A percentile compares a stretch with the other conserved stretches of the same genome.
Conservation (phyloP, 306 rosid species). For the Macrotyloma uniflorum region DNA sequence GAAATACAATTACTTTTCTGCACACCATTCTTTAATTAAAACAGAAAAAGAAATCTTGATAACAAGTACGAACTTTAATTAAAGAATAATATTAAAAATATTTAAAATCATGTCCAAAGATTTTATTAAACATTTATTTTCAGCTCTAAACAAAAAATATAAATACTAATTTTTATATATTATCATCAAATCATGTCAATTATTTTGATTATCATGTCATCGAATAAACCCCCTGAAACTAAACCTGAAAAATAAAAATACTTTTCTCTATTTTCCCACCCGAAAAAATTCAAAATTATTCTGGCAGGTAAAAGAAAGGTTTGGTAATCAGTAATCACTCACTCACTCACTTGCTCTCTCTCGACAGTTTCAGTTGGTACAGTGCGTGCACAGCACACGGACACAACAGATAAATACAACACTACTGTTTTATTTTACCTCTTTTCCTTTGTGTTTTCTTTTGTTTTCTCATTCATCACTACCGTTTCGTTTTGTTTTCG, state of each 20-base stretch:
- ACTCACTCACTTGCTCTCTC: neutral
- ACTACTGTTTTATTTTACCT: conserved; percentile 10
- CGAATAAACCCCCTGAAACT: neutral
- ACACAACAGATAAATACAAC: conserved; percentile 38
- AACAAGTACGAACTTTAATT: neutral
- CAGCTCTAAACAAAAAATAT: neutral
- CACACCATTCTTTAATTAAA: neutral
- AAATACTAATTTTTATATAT: neutral
- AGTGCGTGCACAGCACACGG: conserved; percentile 34
- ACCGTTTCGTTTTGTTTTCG: conserved; percentile 4
- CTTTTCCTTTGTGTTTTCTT: neutral
- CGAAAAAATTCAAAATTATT: conserved; percentile 34
- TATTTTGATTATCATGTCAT: neutral
- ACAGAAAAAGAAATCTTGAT: too few relatives aligned
- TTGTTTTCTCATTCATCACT: conserved; percentile 12
- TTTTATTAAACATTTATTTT: neutral
- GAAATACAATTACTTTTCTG: too few relatives aligned
- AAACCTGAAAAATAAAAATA: neutral
- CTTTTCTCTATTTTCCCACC: conserved; percentile 32
- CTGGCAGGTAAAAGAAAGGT: neutral
- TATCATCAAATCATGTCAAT: neutral
- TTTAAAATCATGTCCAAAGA: neutral
- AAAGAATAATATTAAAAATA: neutral
- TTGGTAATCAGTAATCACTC: conserved; percentile 14
- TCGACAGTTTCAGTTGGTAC: conserved; percentile 44